phyloP scores from a whole-genome alignment of 1,284 basidiomycete species.

The Phlebopus sp. region DNA sequence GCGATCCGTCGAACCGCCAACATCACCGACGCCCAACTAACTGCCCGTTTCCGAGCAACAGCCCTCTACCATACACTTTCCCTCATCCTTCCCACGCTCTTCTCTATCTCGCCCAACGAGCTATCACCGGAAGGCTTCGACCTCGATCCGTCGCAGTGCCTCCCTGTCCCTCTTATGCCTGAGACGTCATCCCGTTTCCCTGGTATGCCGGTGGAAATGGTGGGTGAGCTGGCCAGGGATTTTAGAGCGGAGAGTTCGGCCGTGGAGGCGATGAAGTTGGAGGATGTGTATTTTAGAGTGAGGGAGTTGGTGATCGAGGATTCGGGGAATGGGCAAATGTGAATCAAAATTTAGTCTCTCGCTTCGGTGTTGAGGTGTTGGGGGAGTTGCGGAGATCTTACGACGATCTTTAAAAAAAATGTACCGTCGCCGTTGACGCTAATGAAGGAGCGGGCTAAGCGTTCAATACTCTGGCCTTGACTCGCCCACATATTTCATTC shows the following conservation, averaged over 20 bases:
- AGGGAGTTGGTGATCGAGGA: constrained; percentile 56
- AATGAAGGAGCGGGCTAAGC: too few relatives aligned
- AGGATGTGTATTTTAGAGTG: constrained; percentile 58
- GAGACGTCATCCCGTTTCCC: constrained; percentile 70
- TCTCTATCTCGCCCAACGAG: constrained; percentile 27
- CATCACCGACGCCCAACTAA: constrained; percentile 70
- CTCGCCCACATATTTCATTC: too few relatives aligned
- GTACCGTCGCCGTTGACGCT: too few relatives aligned
- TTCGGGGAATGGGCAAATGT: constrained; percentile 30
- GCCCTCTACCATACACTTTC: constrained; percentile 66
- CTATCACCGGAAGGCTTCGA: constrained; percentile 47
- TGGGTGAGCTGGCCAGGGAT: constrained; percentile 54
- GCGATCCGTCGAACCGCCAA: constrained; percentile 63
- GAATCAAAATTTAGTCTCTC: not conserved
- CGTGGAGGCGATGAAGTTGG: constrained; percentile 54
- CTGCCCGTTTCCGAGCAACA: constrained; percentile 60
- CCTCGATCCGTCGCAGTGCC: constrained; percentile 50
- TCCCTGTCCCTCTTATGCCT: constrained; percentile 49
- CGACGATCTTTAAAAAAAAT: not conserved
- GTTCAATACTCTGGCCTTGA: too few relatives aligned
- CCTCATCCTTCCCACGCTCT: constrained; percentile 40
- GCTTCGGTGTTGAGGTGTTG: too few relatives aligned
- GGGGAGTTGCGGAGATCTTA: too few relatives aligned
- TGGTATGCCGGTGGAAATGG: constrained; percentile 61
- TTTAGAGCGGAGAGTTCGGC: constrained; percentile 57